Evolutionary conservation across 1,284 basidiomycete genomes (phyloP).

Genomic region (Jaminaea rosea): DNA sequence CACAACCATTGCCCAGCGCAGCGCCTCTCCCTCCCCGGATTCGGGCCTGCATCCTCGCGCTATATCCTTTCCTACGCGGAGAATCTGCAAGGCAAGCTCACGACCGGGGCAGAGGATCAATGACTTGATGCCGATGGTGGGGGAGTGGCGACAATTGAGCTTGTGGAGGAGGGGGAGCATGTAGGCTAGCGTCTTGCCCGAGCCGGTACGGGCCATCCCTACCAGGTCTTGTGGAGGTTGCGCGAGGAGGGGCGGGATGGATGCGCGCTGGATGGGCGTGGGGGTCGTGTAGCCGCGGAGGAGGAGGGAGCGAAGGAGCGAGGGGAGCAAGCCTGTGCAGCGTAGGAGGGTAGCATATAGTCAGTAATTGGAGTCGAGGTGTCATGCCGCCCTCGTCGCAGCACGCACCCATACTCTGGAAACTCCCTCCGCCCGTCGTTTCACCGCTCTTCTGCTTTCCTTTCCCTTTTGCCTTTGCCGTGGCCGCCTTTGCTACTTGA

Average conservation of each 20-base stretch:
- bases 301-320: slow-evolving; percentile 71
- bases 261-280: slow-evolving; percentile 87
- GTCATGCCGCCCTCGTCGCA: background rate
- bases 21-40: slow-evolving; percentile 54
- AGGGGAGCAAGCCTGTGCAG: slow-evolving; percentile 66
- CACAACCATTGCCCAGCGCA: slow-evolving; percentile 89
- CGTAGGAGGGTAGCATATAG: background rate
- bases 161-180: slow-evolving; percentile 84
- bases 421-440: slow-evolving; percentile 40
- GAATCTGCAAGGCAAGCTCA: slow-evolving; percentile 85
- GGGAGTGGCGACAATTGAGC: slow-evolving; percentile 70
- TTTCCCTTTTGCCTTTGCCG: slow-evolving; percentile 30
- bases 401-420: slow-evolving; percentile 41
- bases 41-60: slow-evolving; percentile 58
- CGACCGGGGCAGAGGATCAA: slow-evolving; percentile 84
- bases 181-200: slow-evolving; percentile 95
- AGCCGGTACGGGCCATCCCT: slow-evolving; percentile 96
- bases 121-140: slow-evolving; percentile 73
- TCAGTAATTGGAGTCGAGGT: background rate
- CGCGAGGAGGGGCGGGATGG: slow-evolving; percentile 75
- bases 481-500: slow-evolving; percentile 33
- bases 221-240: slow-evolving; percentile 87
- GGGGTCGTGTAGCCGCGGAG: slow-evolving; percentile 90
- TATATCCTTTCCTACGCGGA: slow-evolving; percentile 89
- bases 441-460: slow-evolving; percentile 30